phyloP scores from a whole-genome alignment of 305 asterid genomes.

The Fraxinus sp. region DNA sequence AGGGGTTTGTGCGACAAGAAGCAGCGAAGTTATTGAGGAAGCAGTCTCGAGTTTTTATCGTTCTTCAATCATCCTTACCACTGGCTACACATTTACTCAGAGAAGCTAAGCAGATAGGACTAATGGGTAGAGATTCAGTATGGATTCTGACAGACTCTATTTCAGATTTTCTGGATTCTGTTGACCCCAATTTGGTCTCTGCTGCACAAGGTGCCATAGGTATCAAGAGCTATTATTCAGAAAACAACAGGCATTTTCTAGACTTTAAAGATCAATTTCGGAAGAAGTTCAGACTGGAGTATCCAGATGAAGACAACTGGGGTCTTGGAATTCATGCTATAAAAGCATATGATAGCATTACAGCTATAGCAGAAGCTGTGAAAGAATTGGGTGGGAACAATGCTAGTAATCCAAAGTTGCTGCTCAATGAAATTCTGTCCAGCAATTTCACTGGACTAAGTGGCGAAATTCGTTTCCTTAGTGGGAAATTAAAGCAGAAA shows the following conservation, averaged over 20 bases:
- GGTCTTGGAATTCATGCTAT: conserved; percentile 40
- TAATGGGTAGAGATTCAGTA: conserved; percentile 41
- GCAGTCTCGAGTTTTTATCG: conserved; percentile 43
- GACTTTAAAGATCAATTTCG: conserved; percentile 26
- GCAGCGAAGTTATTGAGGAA: conserved; percentile 18
- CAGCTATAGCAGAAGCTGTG: conserved; percentile 25
- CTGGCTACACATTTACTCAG: conserved; percentile 26
- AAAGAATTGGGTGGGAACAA: background rate
- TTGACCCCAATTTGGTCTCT: conserved; percentile 20
- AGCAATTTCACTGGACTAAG: conserved; percentile 34
- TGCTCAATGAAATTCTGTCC: conserved; percentile 22
- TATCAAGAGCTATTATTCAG: conserved; percentile 29
- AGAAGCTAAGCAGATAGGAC: conserved; percentile 33
- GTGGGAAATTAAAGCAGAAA: conserved; percentile 7
- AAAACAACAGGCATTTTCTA: conserved; percentile 16
- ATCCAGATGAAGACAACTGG: conserved; percentile 27
- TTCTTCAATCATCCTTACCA: conserved; percentile 34
- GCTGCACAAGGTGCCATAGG: conserved; percentile 41
- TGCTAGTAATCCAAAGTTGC: conserved; percentile 13
- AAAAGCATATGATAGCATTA: conserved; percentile 40
- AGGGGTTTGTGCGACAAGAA: conserved; percentile 23
- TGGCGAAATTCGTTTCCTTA: conserved; percentile 24
- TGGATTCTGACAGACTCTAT: conserved; percentile 38
- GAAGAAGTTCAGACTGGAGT: conserved; percentile 9
- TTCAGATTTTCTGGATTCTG: conserved; percentile 36